Evolutionary conservation across 129 eudicot genomes (phyloP).

Genomic region (Tagetes erecta): DNA sequence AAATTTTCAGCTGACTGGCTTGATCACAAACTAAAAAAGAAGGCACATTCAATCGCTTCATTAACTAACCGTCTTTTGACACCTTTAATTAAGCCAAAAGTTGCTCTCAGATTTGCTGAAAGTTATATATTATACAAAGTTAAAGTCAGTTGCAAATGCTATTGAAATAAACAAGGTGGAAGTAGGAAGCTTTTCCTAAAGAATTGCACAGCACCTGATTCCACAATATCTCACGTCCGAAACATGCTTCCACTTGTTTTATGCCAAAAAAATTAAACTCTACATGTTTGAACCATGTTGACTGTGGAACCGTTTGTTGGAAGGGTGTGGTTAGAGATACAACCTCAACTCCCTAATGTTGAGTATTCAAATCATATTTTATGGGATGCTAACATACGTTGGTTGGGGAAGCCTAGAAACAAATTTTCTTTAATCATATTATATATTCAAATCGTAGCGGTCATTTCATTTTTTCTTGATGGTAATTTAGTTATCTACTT

Average conservation of each 20-base stretch:
- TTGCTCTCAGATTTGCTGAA: background rate
- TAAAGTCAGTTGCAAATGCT: too few relatives aligned
- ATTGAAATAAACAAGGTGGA: background rate
- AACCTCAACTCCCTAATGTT: background rate
- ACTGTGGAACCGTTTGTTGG: background rate
- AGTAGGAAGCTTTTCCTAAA: too few relatives aligned
- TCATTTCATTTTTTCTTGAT: background rate
- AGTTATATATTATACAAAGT: background rate
- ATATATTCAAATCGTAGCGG: background rate
- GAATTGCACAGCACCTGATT: too few relatives aligned
- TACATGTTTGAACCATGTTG: background rate
- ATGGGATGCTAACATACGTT: background rate
- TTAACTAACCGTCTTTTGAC: background rate
- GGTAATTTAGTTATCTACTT: background rate
- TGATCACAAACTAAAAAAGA: background rate
- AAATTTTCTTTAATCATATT: background rate
- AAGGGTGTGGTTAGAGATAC: background rate
- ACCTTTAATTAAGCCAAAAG: background rate
- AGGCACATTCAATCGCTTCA: background rate
- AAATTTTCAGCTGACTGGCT: background rate
- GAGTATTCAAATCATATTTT: background rate
- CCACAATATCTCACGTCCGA: too few relatives aligned
- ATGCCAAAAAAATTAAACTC: background rate
- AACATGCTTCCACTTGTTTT: too few relatives aligned
- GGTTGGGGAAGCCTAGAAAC: background rate